Percentiles rank a stretch among this genome's conserved stretches.
These are phyloP conservation scores for Rhynchospora tenuis DNA, from an alignment of 176 grass and related monocot species.

Conservation along the genomic window DNA sequence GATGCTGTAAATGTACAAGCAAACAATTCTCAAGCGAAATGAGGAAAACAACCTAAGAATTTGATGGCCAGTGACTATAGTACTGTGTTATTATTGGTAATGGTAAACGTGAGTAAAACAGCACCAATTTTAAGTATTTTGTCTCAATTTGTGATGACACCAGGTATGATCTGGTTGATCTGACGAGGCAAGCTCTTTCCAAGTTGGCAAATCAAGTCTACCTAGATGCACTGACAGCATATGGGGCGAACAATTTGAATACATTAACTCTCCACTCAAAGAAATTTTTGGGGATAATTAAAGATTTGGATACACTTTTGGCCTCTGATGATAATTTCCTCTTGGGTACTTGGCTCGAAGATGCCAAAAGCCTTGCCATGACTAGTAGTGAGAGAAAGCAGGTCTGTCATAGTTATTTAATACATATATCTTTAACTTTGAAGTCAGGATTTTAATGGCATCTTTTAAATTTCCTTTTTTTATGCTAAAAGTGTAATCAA, in stretches of 20 bases:
- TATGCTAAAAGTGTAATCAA: neutral
- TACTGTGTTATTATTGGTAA: neutral
- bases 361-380: constrained; percentile 64
- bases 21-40: neutral
- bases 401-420: constrained; percentile 30
- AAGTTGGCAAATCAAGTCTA: constrained; percentile 93
- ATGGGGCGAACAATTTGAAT: constrained; percentile 53
- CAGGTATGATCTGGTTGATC: constrained; percentile 95
- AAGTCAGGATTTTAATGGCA: neutral
- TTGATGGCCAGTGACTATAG: neutral
- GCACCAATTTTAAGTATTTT: neutral
- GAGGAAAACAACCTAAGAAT: neutral
- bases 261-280: constrained; percentile 35
- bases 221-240: constrained; percentile 48
- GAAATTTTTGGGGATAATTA: constrained; percentile 75
- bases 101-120: neutral
- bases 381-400: constrained; percentile 50
- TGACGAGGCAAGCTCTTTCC: constrained; percentile 78
- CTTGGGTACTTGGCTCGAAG: constrained; percentile 86
- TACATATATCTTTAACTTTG: neutral
- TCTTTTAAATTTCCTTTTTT: neutral
- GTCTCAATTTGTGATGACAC: neutral
- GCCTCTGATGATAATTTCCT: constrained; percentile 86
- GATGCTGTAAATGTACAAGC: neutral
- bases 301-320: constrained; percentile 72